Evolutionary conservation across 441 rosid genomes (phyloP).

Genomic region (Breynia disticha): DNA sequence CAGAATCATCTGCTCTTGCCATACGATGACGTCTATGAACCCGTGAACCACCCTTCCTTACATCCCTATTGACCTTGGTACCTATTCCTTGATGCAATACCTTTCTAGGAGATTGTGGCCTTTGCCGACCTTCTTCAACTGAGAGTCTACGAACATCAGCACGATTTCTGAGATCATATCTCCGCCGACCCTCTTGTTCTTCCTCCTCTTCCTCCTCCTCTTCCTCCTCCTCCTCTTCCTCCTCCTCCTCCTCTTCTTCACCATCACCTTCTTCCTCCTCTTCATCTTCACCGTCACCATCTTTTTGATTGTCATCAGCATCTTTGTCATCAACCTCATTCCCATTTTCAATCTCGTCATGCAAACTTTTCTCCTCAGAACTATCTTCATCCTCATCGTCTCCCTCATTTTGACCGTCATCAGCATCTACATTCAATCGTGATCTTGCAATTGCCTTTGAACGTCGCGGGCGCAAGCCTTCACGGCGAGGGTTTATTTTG

Average conservation of each 20-base stretch:
- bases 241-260: slow-evolving; percentile 28
- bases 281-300: slow-evolving; percentile 49
- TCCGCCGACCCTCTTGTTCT: slow-evolving; percentile 88
- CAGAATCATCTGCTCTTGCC: slow-evolving; percentile 87
- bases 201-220: slow-evolving; percentile 88
- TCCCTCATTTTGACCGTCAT: slow-evolving; percentile 32
- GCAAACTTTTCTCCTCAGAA: slow-evolving; percentile 68
- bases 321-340: slow-evolving; percentile 66
- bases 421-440: slow-evolving; percentile 46
- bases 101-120: slow-evolving; percentile 84
- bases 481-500: slow-evolving; percentile 77
- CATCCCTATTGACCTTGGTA: slow-evolving; percentile 77
- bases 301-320: slow-evolving; percentile 45
- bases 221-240: slow-evolving; percentile 30
- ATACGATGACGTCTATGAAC: slow-evolving; percentile 88
- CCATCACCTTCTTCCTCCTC: slow-evolving; percentile 22
- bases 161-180: slow-evolving; percentile 96
- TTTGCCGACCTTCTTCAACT: slow-evolving; percentile 67
- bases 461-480: slow-evolving; percentile 94
- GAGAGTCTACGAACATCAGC: slow-evolving; percentile 84
- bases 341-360: slow-evolving; percentile 81
- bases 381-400: slow-evolving; percentile 21
- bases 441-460: slow-evolving; percentile 48
- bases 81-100: slow-evolving; percentile 98
- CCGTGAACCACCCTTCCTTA: slow-evolving; percentile 87